phyloP scores from a whole-genome alignment of 2,329 filamentous ascomycete species.

The Botrytis squamosa region DNA sequence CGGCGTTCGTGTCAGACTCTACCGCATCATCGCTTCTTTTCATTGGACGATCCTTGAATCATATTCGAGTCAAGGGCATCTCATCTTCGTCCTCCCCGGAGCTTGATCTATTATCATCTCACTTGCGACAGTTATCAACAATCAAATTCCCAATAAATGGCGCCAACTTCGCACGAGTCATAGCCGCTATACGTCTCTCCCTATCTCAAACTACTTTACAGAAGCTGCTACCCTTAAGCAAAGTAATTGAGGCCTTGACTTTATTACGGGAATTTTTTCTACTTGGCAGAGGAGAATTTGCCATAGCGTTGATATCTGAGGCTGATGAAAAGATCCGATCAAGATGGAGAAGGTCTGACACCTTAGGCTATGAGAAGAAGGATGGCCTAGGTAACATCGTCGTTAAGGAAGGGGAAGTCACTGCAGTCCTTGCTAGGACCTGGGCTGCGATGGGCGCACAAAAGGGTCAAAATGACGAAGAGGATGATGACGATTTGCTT shows the following conservation, averaged over 20 bases:
- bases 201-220: constrained; percentile 83
- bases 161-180: constrained; percentile 66
- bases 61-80: constrained; percentile 62
- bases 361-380: constrained; percentile 55
- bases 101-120: constrained; percentile 62
- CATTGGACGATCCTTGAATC: constrained; percentile 84
- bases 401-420: constrained; percentile 85
- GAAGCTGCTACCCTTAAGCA: constrained; percentile 73
- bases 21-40: constrained; percentile 85
- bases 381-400: constrained; percentile 61
- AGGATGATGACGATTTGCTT: constrained; percentile 69
- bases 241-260: constrained; percentile 73
- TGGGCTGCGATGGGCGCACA: constrained; percentile 79
- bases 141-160: constrained; percentile 73
- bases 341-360: constrained; percentile 65
- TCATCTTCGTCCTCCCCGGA: constrained; percentile 47
- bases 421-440: constrained; percentile 70
- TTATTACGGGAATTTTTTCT: constrained; percentile 85
- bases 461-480: constrained; percentile 68
- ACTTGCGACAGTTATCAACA: constrained; percentile 66
- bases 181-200: constrained; percentile 74
- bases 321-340: constrained; percentile 77
- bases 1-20: constrained; percentile 72
- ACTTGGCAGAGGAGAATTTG: constrained; percentile 86
- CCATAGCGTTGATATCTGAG: constrained; percentile 79